Evolutionary conservation across 164 flowering plant genomes (phyloP).

Genomic region (Macadamia integrifolia): DNA sequence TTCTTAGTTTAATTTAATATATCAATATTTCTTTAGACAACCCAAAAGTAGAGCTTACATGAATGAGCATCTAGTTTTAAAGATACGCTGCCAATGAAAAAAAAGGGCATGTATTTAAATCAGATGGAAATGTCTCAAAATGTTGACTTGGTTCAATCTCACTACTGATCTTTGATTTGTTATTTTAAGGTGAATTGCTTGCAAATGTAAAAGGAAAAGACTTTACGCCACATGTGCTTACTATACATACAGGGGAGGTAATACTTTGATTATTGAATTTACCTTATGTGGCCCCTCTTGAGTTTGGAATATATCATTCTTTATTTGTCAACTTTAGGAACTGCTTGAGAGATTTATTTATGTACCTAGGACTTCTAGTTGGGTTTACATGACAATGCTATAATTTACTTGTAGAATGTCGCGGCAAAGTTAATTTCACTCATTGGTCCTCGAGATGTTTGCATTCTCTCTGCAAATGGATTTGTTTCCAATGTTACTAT

Average conservation of each 20-base stretch:
- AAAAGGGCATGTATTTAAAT: neutral
- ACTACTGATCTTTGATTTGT: slow-evolving; percentile 12
- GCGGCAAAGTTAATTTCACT: slow-evolving; percentile 48
- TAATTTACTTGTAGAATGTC: slow-evolving; percentile 48
- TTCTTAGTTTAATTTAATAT: too few relatives aligned
- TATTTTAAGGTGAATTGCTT: slow-evolving; percentile 56
- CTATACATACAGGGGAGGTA: slow-evolving; percentile 66
- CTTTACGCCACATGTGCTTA: slow-evolving; percentile 62
- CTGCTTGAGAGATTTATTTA: neutral
- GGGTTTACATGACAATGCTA: neutral
- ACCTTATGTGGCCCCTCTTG: neutral
- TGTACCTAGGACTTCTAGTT: neutral
- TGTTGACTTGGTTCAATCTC: slow-evolving; percentile 1
- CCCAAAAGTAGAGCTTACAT: neutral
- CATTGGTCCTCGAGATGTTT: slow-evolving; percentile 50
- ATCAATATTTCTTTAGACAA: too few relatives aligned
- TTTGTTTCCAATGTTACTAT: slow-evolving; percentile 63
- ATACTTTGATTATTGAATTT: neutral
- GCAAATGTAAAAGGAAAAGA: slow-evolving; percentile 51
- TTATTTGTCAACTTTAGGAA: neutral
- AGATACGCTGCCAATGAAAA: neutral
- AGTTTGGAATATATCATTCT: neutral
- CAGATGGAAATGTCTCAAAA: neutral
- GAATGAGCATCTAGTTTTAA: too few relatives aligned
- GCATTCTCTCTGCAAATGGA: slow-evolving; percentile 77